A percentile compares a stretch with the other conserved stretches of the same genome.
Conservation (phyloP, 2,329 filamentous ascomycete species). For the Cercospora sesami region DNA sequence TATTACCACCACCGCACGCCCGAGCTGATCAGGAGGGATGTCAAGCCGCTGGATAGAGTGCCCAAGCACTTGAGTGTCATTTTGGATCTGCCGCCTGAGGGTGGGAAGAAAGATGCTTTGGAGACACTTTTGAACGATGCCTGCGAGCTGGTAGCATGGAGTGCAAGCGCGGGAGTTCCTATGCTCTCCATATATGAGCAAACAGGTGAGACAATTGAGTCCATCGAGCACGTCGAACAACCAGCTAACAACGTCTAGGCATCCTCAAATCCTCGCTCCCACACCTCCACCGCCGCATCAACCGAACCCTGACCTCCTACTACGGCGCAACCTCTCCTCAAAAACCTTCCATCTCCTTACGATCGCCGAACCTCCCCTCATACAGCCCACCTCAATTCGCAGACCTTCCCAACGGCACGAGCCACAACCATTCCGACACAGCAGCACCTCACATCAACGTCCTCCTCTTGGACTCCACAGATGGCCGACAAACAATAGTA, state of each 20-base stretch:
- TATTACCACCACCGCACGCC: constrained; percentile 96
- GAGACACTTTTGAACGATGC: constrained; percentile 86
- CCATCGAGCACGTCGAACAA: neutral
- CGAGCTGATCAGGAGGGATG: constrained; percentile 85
- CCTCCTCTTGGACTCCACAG: constrained; percentile 80
- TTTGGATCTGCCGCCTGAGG: constrained; percentile 69
- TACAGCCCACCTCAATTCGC: constrained; percentile 49
- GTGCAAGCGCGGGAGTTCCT: constrained; percentile 82
- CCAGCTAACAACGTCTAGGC: constrained; percentile 53
- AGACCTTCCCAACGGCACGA: constrained; percentile 34
- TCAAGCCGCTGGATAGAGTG: constrained; percentile 69
- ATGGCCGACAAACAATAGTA: constrained; percentile 89
- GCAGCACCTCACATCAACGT: constrained; percentile 56
- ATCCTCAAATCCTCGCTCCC: constrained; percentile 85
- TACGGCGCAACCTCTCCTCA: constrained; percentile 65
- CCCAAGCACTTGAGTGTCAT: constrained; percentile 88
- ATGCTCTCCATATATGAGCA: constrained; percentile 88
- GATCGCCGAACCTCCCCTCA: constrained; percentile 68
- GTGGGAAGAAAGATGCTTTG: constrained; percentile 69
- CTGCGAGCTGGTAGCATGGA: constrained; percentile 91
- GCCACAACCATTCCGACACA: constrained; percentile 32
- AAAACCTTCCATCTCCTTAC: constrained; percentile 70
- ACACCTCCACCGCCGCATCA: constrained; percentile 77
- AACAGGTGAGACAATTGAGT: constrained; percentile 63
- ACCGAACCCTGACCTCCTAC: constrained; percentile 79